Evolutionary conservation across 1,284 basidiomycete species (phyloP), one percentile per base, ranked within the genome.

Genomic region (Violaceomyces palustris): DNA sequence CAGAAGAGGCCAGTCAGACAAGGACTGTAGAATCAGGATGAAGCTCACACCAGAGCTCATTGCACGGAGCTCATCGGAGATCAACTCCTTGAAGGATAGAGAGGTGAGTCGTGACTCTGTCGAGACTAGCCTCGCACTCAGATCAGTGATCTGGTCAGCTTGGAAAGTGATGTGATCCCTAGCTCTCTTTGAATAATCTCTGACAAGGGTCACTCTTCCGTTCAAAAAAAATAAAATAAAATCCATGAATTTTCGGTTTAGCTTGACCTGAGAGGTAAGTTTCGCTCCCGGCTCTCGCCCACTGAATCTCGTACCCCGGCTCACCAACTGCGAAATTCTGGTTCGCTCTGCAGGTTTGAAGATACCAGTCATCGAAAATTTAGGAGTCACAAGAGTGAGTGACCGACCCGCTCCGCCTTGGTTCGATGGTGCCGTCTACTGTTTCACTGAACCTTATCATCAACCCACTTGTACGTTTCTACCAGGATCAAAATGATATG

Each of bases 281-380:
- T 29, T 29, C 45, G 35, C 42, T 42, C 52, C 34, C 45, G 30
- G 55, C 44, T 33, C 21, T 47, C 46, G 36, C 46, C 48, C 49
- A 17, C 21, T 38, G 37, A 38, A 36, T 61, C 36, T 53, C 59
- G 43, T 61, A 66, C 64, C 74, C 59, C 69, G 63, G 68, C 71
- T 49, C 50, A 28, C 47, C 53, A 70, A 69, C 35, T 59, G 27
- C 50, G 61, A n/a, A n/a, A n/a, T n/a, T n/a, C n/a, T n/a, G n/a
- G n/a, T n/a, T n/a, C n/a, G n/a, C n/a, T n/a, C n/a, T n/a, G n/a
- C n/a, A 29, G 63, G 63, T 17, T 87, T 89, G 76, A 93, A 92
- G 81, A 96, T 98, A 69, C 90, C 92, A 34, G 84, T 88, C 40
- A 98, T 99, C 73, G 94, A 99, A 83, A 98, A 99, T 79, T 80